phyloP scores from a whole-genome alignment of 768 basidiomycete species.

The Hysterangium stoloniferum region DNA sequence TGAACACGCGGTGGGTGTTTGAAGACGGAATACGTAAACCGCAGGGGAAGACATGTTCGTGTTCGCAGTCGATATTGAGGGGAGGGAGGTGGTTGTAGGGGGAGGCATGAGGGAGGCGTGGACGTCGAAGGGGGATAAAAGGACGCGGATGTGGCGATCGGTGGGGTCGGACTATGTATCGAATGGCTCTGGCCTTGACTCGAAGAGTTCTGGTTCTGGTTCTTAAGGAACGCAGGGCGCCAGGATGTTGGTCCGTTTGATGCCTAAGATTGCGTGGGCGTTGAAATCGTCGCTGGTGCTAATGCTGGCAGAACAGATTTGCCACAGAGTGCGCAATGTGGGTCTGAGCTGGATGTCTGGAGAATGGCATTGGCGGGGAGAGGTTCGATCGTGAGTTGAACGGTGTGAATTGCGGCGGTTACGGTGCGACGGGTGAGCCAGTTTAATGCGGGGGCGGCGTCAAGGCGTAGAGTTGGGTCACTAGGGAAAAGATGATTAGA shows the following conservation, averaged over 20 bases:
- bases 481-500: no score
- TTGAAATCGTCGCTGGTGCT: constrained; percentile 23
- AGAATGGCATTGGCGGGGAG: constrained; percentile 55
- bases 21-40: constrained; percentile 67
- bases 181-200: constrained; percentile 47
- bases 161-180: constrained; percentile 26
- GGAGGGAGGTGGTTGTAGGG: constrained; percentile 19
- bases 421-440: constrained; percentile 90
- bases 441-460: constrained; percentile 88
- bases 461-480: constrained; percentile 87
- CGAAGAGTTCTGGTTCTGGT: constrained; percentile 28
- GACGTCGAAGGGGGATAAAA: no score
- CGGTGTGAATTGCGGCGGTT: constrained; percentile 74
- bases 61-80: no score
- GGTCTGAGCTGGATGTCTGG: constrained; percentile 30
- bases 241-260: constrained; percentile 23
- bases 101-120: constrained; percentile 25
- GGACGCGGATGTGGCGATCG: constrained; percentile 8
- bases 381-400: constrained; percentile 86
- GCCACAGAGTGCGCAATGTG: constrained; percentile 80
- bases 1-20: constrained; percentile 20
- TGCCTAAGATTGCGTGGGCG: constrained; percentile 23
- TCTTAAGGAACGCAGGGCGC: constrained; percentile 17
- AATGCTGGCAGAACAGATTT: constrained; percentile 44
- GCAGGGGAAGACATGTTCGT: no score